Evolutionary conservation across 768 basidiomycete genomes (phyloP), one percentile per base, ranked within the genome.

Genomic region (Auricularia sp.): DNA sequence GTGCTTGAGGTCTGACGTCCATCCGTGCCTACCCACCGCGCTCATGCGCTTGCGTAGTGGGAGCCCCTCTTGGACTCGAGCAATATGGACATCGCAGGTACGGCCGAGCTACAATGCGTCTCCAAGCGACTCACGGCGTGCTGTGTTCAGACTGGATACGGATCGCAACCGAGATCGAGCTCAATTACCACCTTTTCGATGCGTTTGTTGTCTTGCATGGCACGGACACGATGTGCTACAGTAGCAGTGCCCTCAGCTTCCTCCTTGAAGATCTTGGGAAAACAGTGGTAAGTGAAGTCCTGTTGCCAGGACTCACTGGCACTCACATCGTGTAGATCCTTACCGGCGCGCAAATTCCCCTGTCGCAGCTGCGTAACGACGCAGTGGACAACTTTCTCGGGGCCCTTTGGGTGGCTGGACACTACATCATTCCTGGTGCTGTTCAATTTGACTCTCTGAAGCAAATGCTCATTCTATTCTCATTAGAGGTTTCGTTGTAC

Each of bases 341-440:
- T 36, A 96, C 92, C 1, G 95, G 94, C 12, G 93, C 94, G 0
- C 95, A 97, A 76, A 96, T 98, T 42, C 92, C 95, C 14, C 77
- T 94, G 39, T 93, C 90, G 1, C 89, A 93, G 71, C 78, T 95
- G 58, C 83, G 93, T n/a, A 97, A 95, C 69, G 94, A 98, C 72
- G 93, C 93, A 7, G 86, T 93, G 4, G 95, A 96, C 68, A 98
- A 97, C 72, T 77, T 97, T 10, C 85, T 97, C 72, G 93, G 92
- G 7, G 90, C 92, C 3, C 77, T 98, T 39, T 86, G 88, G 16
- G 87, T 96, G 62, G 93, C 94, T 16, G 94, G 95, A 1, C 87
- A 91, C 70, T 95, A 86, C 70, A 89, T 90, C 66, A 93, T 98
- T 62, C 94, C 95, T 72, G 93, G 91, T 89, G 76, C 35, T 67